Evolutionary conservation across 2,329 filamentous ascomycete genomes (phyloP), one percentile per base, ranked within the genome.

Genomic region (Arachnopeziza araneosa): DNA sequence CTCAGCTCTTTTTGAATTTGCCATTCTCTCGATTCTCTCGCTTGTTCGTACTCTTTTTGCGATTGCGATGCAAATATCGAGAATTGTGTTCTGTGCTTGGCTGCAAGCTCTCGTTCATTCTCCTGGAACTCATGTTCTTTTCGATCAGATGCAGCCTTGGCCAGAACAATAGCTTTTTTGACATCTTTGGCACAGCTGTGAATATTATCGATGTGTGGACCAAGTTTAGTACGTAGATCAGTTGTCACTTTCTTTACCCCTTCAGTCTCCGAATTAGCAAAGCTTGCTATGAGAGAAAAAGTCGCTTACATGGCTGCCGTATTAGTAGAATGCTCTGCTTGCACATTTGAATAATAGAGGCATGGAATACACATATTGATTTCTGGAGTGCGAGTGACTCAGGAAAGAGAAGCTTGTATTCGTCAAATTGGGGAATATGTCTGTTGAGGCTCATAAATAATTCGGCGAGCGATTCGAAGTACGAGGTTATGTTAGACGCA

Each of bases 381-480:
- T 70, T 60, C 32, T 74, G 74, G 21, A 78, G 67, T 50, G 66
- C 65, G 3, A 51, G 52, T 1, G 75, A 77, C 1, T 60, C 68
- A 2, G 71, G 71, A 63, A 72, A 77, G 2, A 77, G 64, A 1
- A 68, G 66, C 55, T 70, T 68, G 56, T 77, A 77, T 57, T 77
- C 71, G 30, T 66, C 62, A 17, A 75, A 75, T 12, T 70, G 64
- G 0, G 77, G 77, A 57, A 70, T 75, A 8, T 71, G 54, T 0
- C 60, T 64, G 6, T 71, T 71, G 12, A 79, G 63, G 1, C 66
- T 67, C 68, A 74, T 70, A 44, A 78, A 74, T 7, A 74, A 64
- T 6, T 73, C 66, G 0, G 75, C 73, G 8, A 76, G 65, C 6
- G 70, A 73, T 50, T 76, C 74, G 32, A 75, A 79, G 55, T 77